phyloP scores from a whole-genome alignment of 495 filamentous ascomycete genomes.

The Penicillium maclennaniae region DNA sequence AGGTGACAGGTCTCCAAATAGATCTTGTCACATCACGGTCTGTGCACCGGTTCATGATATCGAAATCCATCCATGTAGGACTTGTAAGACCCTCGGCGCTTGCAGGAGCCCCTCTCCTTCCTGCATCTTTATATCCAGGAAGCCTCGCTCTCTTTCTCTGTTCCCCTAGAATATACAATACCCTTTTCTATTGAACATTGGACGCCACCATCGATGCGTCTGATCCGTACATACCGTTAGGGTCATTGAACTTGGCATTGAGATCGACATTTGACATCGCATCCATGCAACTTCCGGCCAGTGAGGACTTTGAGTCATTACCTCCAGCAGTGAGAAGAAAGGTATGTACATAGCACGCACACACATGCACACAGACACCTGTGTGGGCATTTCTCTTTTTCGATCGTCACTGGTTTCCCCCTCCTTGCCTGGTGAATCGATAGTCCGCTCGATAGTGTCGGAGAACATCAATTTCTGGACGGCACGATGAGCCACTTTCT shows the following conservation, averaged over 20 bases:
- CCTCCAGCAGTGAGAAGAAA: slow-evolving; percentile 36
- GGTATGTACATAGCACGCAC: slow-evolving; percentile 17
- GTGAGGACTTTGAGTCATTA: slow-evolving; percentile 32
- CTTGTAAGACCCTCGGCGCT: background rate
- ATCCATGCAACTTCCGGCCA: slow-evolving; percentile 2
- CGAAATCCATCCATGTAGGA: background rate
- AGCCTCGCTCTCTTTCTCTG: background rate
- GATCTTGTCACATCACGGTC: slow-evolving; percentile 17
- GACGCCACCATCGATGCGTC: background rate
- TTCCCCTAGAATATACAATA: background rate
- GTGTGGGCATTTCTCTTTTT: background rate
- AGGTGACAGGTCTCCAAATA: slow-evolving; percentile 26
- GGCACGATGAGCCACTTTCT: background rate
- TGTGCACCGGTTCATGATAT: slow-evolving; percentile 17
- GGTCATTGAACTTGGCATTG: background rate
- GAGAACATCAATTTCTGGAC: background rate
- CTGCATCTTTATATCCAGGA: background rate
- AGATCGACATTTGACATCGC: background rate
- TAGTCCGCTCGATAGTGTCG: slow-evolving; percentile 7
- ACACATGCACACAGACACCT: background rate
- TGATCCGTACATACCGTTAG: background rate
- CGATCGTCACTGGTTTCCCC: background rate
- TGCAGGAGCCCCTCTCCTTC: background rate
- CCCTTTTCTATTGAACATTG: background rate
- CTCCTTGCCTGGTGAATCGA: slow-evolving; percentile 1